A percentile compares a stretch with the other conserved stretches of the same genome.
Evolutionary conservation across 108 stramenopile species (phyloP).

Genomic region (Seminavis robusta): DNA sequence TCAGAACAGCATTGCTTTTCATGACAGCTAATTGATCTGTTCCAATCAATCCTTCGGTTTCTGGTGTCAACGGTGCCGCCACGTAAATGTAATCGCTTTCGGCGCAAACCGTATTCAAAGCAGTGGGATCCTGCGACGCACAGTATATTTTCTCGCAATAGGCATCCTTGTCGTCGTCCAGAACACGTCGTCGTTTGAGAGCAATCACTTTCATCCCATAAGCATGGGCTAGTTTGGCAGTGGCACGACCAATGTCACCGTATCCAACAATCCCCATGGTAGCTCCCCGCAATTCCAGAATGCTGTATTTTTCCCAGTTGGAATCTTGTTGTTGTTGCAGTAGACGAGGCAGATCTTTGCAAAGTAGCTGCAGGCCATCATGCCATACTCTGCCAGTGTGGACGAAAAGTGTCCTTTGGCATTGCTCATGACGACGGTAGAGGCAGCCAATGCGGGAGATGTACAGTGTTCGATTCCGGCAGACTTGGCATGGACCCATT

Average conservation of each 20-base stretch:
- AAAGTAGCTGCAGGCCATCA: conserved; percentile 89
- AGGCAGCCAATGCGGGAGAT: conserved; percentile 31
- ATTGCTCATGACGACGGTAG: conserved; percentile 70
- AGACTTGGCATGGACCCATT: conserved; percentile 80
- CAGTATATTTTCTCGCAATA: conserved; percentile 59
- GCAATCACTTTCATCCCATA: conserved; percentile 71
- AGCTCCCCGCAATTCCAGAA: conserved; percentile 68
- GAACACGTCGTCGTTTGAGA: conserved; percentile 30
- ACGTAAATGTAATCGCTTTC: conserved; percentile 78
- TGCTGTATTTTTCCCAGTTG: conserved; percentile 72
- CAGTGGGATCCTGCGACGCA: conserved; percentile 24
- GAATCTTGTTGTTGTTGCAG: conserved; percentile 59
- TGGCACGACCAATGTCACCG: conserved; percentile 70
- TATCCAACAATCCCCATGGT: conserved; percentile 87
- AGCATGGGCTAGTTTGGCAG: conserved; percentile 11
- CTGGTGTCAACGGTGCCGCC: conserved; percentile 70
- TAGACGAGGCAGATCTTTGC: conserved; percentile 86
- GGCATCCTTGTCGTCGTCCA: conserved; percentile 44
- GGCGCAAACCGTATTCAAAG: conserved; percentile 41
- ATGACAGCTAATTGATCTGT: conserved; percentile 49
- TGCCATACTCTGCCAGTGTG: conserved; percentile 86
- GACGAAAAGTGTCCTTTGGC: conserved; percentile 86
- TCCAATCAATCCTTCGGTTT: conserved; percentile 63
- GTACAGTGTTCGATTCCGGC: conserved; percentile 76
- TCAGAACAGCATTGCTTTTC: conserved; percentile 74